Evolutionary conservation across 306 rosid species (phyloP).

Genomic region (Crotalaria pallida): DNA sequence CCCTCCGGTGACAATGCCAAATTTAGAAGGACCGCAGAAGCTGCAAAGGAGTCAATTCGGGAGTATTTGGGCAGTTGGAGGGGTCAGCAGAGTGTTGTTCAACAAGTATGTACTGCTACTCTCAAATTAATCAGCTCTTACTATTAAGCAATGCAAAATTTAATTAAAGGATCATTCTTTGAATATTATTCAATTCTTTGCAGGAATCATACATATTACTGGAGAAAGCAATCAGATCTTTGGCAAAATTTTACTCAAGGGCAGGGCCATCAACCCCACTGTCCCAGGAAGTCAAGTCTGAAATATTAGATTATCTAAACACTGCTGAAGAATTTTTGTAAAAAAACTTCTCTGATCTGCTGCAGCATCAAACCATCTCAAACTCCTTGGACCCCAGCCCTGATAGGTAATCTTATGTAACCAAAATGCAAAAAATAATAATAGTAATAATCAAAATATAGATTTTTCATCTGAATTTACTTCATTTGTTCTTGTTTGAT

Average conservation of each 20-base stretch:
- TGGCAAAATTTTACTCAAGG: conserved; percentile 78
- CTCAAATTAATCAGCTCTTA: not conserved
- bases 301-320: conserved; percentile 59
- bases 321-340: conserved; percentile 64
- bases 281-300: conserved; percentile 61
- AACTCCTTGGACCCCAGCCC: not conserved
- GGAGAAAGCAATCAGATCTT: conserved; percentile 77
- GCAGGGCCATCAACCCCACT: conserved; percentile 87
- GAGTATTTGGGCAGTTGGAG: conserved; percentile 79
- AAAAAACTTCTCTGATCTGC: conserved; percentile 4
- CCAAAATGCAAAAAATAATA: too few species aligned
- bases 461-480: not conserved
- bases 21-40: conserved; percentile 89
- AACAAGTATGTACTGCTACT: conserved; percentile 54
- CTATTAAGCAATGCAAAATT: not conserved
- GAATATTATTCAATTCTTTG: conserved; percentile 23
- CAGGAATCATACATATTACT: conserved; percentile 74
- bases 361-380: not conserved
- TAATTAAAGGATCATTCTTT: conserved; percentile 19
- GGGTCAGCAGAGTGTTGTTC: conserved; percentile 54
- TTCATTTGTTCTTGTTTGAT: not conserved
- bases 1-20: conserved; percentile 54
- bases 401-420: too few species aligned
- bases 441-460: too few species aligned
- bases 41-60: conserved; percentile 83